Conservation (phyloP, 176 grass and related monocot genomes). For the Bonia amplexicaulis region DNA sequence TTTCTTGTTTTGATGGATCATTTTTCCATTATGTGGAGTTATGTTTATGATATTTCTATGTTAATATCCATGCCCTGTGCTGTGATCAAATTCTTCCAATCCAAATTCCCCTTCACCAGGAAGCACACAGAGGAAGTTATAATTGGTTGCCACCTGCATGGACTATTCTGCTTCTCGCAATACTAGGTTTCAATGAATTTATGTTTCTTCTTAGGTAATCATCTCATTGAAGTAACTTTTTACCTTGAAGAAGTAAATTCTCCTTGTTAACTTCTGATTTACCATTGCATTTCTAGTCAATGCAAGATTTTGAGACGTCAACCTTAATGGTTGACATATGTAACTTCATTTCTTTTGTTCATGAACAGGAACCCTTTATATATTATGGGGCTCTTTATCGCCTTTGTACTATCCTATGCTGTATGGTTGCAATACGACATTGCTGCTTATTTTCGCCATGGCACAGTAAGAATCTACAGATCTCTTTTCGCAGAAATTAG, state of each 20-base stretch:
- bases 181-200: constrained; percentile 80
- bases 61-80: background rate
- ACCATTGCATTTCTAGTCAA: background rate
- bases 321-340: background rate
- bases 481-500: background rate
- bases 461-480: constrained; percentile 38
- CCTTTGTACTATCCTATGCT: constrained; percentile 58
- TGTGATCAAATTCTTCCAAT: background rate
- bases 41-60: background rate
- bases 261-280: background rate
- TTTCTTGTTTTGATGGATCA: constrained; percentile 13
- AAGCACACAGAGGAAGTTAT: constrained; percentile 51
- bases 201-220: constrained; percentile 80
- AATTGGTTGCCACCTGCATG: constrained; percentile 66
- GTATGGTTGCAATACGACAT: constrained; percentile 63
- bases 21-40: constrained; percentile 10
- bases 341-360: constrained; percentile 8
- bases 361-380: constrained; percentile 82
- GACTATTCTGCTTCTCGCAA: constrained; percentile 59
- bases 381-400: constrained; percentile 50
- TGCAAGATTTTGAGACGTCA: background rate
- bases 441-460: constrained; percentile 56
- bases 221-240: background rate
- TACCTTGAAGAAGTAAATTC: background rate
- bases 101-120: constrained; percentile 34